A percentile compares a stretch with the other conserved stretches of the same genome.
These are phyloP conservation scores for Chrysanthemum seticuspe DNA, from an alignment of 129 eudicot species.

Conservation along the genomic window DNA sequence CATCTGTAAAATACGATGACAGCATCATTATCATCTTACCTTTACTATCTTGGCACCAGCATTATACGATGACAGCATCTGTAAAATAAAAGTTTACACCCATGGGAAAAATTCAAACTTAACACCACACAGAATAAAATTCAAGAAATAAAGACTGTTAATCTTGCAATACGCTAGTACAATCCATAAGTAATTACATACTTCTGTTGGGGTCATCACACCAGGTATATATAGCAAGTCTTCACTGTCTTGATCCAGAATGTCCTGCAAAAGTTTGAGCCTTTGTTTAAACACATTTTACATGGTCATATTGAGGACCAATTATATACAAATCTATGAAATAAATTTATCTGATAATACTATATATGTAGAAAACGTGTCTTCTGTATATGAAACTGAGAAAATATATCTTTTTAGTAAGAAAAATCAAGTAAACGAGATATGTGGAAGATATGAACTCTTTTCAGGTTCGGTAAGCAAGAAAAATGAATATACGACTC, in stretches of 20 bases:
- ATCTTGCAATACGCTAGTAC: neutral
- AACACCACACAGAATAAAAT: neutral
- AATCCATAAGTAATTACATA: neutral
- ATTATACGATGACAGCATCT: conserved; percentile 61
- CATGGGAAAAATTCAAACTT: neutral
- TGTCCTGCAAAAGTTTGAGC: conserved; percentile 41
- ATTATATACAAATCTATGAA: neutral
- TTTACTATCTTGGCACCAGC: conserved; percentile 78
- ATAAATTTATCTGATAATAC: neutral
- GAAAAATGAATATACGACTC: conserved; percentile 14
- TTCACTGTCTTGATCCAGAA: conserved; percentile 48
- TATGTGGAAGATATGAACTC: neutral
- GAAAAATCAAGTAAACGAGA: neutral
- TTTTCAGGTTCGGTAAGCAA: conserved; percentile 10
- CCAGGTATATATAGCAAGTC: conserved; percentile 72
- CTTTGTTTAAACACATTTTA: neutral
- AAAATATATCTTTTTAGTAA: neutral
- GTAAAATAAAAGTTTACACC: conserved; percentile 15
- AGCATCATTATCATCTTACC: conserved; percentile 22
- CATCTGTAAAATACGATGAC: too few relatives aligned
- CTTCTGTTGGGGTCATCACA: conserved; percentile 88
- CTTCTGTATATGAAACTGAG: too few relatives aligned
- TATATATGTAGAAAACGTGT: too few relatives aligned
- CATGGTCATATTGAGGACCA: conserved; percentile 18
- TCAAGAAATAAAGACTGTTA: neutral